These are phyloP conservation scores for Euryodendron excelsum DNA, from an alignment of 148 eudicot species.

Conservation along the genomic window DNA sequence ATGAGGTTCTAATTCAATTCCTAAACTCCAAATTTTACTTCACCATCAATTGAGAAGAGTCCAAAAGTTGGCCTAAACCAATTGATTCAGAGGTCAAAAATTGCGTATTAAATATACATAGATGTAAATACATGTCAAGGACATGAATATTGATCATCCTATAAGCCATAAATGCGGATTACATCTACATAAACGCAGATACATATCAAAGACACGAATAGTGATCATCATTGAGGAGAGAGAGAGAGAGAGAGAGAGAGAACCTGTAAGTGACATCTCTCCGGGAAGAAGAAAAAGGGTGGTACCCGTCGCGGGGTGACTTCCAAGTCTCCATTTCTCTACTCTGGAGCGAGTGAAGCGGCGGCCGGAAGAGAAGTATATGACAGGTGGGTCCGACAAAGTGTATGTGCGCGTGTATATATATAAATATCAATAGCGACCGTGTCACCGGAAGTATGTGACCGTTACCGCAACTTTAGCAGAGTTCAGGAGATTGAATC, in stretches of 20 bases:
- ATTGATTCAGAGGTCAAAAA: too few species aligned
- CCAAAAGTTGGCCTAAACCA: too few species aligned
- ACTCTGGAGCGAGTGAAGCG: background rate
- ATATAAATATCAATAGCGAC: background rate
- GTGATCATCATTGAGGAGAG: background rate
- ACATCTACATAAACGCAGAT: background rate
- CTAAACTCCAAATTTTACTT: background rate
- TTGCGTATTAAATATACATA: too few species aligned
- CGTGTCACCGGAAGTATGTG: background rate
- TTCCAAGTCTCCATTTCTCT: conserved; percentile 18
- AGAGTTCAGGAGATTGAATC: background rate
- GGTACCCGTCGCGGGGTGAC: conserved; percentile 20
- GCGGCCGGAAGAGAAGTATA: background rate
- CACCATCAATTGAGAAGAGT: too few species aligned
- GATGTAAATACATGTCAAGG: too few species aligned
- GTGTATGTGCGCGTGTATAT: background rate
- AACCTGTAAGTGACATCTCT: conserved; percentile 56
- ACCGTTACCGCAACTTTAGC: conserved; percentile 2
- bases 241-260: background rate
- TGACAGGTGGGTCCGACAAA: too few species aligned
- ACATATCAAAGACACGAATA: background rate
- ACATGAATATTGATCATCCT: too few species aligned
- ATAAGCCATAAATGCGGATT: too few species aligned
- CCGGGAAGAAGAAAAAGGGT: conserved; percentile 32
- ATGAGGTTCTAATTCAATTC: background rate